Evolutionary conservation across 2,329 filamentous ascomycete genomes (phyloP).

Genomic region (Colletotrichum australisinense): DNA sequence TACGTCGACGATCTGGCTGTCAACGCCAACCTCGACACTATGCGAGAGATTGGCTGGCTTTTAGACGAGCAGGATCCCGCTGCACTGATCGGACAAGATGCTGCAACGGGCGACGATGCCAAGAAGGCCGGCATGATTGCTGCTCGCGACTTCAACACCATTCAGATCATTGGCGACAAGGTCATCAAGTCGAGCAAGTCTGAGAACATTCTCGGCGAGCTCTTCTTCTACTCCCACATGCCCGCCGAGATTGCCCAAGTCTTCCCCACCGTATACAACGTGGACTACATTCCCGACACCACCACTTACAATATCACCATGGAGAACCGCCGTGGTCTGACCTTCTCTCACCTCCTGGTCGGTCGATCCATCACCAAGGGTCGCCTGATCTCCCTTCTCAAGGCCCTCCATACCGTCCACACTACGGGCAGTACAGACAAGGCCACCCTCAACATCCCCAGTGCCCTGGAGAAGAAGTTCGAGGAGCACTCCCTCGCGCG

Average conservation of each 20-base stretch:
- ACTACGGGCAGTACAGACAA: constrained; percentile 36
- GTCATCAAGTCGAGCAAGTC: constrained; percentile 46
- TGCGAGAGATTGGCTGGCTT: constrained; percentile 44
- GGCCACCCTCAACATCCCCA: constrained; percentile 38
- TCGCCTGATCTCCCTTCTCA: constrained; percentile 40
- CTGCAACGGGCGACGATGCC: constrained; percentile 31
- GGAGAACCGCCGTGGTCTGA: constrained; percentile 43
- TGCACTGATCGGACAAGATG: constrained; percentile 33
- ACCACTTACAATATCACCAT: constrained; percentile 43
- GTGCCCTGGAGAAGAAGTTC: constrained; percentile 39
- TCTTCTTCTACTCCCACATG: constrained; percentile 47
- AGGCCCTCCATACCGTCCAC: constrained; percentile 41
- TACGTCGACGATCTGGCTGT: constrained; percentile 43
- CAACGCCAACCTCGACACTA: constrained; percentile 44
- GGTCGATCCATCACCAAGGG: constrained; percentile 45
- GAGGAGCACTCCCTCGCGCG: constrained; percentile 37
- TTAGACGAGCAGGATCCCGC: constrained; percentile 39
- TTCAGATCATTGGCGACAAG: constrained; percentile 44
- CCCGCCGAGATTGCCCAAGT: constrained; percentile 37
- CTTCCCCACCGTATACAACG: constrained; percentile 41
- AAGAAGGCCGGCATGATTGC: constrained; percentile 43
- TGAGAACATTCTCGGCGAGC: constrained; percentile 45
- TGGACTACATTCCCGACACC: constrained; percentile 42
- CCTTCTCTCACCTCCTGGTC: constrained; percentile 44
- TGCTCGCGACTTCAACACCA: constrained; percentile 45